These are phyloP conservation scores for Rhodotorula sp. DNA, from an alignment of 1,284 basidiomycete species.

Conservation along the genomic window DNA sequence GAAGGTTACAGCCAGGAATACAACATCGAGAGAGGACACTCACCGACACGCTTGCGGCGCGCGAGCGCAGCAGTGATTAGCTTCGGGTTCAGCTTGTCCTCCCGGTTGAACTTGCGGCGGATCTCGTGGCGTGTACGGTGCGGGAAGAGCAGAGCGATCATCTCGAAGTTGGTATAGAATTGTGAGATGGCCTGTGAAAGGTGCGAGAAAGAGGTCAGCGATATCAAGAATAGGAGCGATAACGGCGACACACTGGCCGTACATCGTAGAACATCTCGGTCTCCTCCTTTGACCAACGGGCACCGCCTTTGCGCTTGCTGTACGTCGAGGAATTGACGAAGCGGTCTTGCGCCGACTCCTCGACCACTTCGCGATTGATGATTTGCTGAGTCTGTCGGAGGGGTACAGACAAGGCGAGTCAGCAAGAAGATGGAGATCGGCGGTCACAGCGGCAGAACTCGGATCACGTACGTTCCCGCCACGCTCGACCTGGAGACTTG, in stretches of 20 bases:
- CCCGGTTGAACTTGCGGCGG: slow-evolving; percentile 85
- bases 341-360: slow-evolving; percentile 35
- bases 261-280: slow-evolving; percentile 83
- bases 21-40: neutral
- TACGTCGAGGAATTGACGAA: slow-evolving; percentile 71
- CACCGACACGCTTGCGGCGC: slow-evolving; percentile 39
- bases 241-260: slow-evolving; percentile 44
- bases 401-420: slow-evolving; percentile 19
- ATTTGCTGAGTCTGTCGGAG: slow-evolving; percentile 5
- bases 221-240: neutral
- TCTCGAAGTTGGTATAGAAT: slow-evolving; percentile 88
- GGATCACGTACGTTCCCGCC: slow-evolving; percentile 19
- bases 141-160: slow-evolving; percentile 79
- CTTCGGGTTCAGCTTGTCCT: slow-evolving; percentile 72
- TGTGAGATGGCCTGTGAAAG: slow-evolving; percentile 68
- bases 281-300: slow-evolving; percentile 79
- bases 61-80: slow-evolving; percentile 44
- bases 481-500: slow-evolving; percentile 72
- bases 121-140: slow-evolving; percentile 82
- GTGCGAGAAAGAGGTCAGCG: neutral
- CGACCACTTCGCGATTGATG: slow-evolving; percentile 29
- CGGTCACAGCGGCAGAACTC: neutral
- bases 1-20: neutral
- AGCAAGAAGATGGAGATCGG: slow-evolving; percentile 38
- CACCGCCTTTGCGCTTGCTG: slow-evolving; percentile 51